phyloP scores from a whole-genome alignment of 2,329 filamentous ascomycete species.

The Exophiala calicioides region DNA sequence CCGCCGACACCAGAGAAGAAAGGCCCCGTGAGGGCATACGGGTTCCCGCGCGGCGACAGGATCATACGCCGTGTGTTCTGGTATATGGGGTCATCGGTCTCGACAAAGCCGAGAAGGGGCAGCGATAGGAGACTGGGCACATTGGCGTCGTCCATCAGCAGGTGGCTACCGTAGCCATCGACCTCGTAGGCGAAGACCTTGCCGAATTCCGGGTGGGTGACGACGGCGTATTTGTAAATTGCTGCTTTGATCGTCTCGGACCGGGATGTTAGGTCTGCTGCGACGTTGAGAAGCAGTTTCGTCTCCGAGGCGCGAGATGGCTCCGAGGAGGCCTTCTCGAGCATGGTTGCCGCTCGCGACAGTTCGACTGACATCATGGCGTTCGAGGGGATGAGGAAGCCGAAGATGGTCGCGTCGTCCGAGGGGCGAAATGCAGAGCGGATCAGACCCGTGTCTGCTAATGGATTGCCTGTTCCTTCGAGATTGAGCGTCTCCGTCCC shows the following conservation, averaged over 20 bases:
- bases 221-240: conserved; percentile 80
- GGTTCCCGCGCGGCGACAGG: conserved; percentile 73
- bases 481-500: conserved; percentile 91
- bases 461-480: conserved; percentile 82
- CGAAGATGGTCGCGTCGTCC: conserved; percentile 91
- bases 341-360: conserved; percentile 68
- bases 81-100: conserved; percentile 67
- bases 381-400: conserved; percentile 93
- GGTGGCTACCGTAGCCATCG: conserved; percentile 62
- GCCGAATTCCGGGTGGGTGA: conserved; percentile 52
- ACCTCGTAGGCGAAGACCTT: conserved; percentile 66
- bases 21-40: conserved; percentile 78
- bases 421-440: conserved; percentile 92
- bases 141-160: conserved; percentile 69
- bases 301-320: conserved; percentile 8
- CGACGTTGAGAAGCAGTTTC: conserved; percentile 42
- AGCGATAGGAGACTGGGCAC: conserved; percentile 63
- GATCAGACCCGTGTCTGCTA: conserved; percentile 81
- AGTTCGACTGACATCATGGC: conserved; percentile 95
- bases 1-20: conserved; percentile 88
- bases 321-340: conserved; percentile 49
- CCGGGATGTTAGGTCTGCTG: conserved; percentile 54
- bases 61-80: conserved; percentile 86
- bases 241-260: conserved; percentile 70
- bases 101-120: conserved; percentile 56